Conservation (phyloP, 805 yeast species). For the Nakazawaea wickerhamii region DNA sequence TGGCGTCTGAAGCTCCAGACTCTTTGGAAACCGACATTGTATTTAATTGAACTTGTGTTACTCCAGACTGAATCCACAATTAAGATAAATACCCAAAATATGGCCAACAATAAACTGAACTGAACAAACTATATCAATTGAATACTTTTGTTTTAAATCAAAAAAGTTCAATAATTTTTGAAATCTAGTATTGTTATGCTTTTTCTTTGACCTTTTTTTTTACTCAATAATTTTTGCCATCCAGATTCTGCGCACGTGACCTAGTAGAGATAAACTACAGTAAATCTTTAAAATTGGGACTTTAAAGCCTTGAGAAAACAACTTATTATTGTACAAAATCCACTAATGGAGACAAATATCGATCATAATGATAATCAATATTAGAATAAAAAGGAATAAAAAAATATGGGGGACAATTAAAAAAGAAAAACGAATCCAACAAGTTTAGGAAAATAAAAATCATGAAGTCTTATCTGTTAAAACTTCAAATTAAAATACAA, state of each 20-base stretch:
- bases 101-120: background rate
- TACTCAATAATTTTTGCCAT: background rate
- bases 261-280: background rate
- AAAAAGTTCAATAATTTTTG: background rate
- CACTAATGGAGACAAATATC: background rate
- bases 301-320: background rate
- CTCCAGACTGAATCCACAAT: background rate
- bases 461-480: no score
- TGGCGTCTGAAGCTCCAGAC: constrained; percentile 10
- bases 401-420: background rate
- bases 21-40: constrained; percentile 9
- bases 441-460: background rate
- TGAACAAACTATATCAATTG: background rate
- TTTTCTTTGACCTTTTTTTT: background rate
- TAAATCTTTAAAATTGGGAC: background rate
- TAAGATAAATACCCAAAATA: background rate
- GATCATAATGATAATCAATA: background rate
- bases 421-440: background rate
- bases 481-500: background rate
- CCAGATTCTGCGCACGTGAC: background rate
- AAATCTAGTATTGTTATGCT: background rate
- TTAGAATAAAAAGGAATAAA: background rate
- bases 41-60: background rate
- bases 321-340: background rate
- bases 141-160: background rate